A percentile compares a stretch with the other conserved stretches of the same genome.
phyloP scores from a whole-genome alignment of 495 filamentous ascomycete species.

The Penicillium pancosmium region DNA sequence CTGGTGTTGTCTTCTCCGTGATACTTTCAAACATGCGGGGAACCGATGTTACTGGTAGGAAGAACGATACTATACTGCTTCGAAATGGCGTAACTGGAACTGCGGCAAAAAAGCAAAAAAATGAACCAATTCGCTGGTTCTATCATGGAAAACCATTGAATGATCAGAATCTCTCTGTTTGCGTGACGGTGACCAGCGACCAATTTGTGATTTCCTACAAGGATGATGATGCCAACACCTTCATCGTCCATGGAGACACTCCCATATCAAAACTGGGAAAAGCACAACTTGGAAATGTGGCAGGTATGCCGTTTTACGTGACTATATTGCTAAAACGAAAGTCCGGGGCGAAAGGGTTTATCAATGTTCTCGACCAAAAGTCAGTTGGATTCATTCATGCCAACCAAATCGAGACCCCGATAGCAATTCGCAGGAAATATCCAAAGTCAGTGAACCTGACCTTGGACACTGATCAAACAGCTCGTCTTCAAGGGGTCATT shows the following conservation, averaged over 20 bases:
- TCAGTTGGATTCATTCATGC: constrained; percentile 8
- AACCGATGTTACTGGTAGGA: background rate
- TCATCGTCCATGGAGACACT: constrained; percentile 7
- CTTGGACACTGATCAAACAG: constrained; percentile 8
- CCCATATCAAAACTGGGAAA: constrained; percentile 12
- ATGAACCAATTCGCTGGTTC: constrained; percentile 5
- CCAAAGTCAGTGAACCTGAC: constrained; percentile 2
- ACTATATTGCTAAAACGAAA: constrained; percentile 9
- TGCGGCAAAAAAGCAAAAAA: constrained; percentile 9
- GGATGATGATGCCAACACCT: background rate
- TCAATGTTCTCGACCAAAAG: constrained; percentile 11
- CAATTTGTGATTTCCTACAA: constrained; percentile 15
- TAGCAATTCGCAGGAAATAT: background rate
- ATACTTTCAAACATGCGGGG: constrained; percentile 14
- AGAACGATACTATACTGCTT: constrained; percentile 8
- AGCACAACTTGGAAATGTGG: constrained; percentile 8
- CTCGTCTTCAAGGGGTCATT: constrained; percentile 7
- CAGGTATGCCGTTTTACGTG: constrained; percentile 9
- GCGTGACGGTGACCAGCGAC: constrained; percentile 11
- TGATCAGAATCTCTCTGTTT: constrained; percentile 9
- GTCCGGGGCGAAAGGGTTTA: constrained; percentile 7
- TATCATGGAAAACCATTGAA: constrained; percentile 17
- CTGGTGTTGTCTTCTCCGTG: constrained; percentile 12
- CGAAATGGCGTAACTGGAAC: constrained; percentile 16
- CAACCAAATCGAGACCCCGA: background rate